Conservation (phyloP, 1,284 basidiomycete genomes). For the Trametes pubescens region DNA sequence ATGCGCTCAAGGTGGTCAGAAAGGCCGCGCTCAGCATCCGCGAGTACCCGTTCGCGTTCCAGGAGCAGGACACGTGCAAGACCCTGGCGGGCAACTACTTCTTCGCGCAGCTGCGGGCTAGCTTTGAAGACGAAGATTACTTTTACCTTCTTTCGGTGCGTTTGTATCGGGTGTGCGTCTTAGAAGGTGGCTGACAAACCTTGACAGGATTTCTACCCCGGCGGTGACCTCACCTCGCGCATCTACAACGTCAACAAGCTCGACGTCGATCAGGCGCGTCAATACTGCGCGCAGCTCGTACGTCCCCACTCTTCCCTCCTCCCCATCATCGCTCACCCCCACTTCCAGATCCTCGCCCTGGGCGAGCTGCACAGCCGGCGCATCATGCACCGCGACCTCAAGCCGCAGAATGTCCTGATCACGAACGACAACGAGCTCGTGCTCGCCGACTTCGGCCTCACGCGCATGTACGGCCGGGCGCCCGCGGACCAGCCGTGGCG, state of each 20-base stretch:
- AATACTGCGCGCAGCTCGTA: slow-evolving; percentile 38
- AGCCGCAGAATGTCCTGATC: slow-evolving; percentile 71
- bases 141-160: slow-evolving; percentile 39
- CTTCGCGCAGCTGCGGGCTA: slow-evolving; percentile 33
- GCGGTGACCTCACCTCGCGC: slow-evolving; percentile 32
- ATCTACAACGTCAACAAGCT: slow-evolving; percentile 24
- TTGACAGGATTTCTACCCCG: slow-evolving; percentile 33
- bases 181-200: not conserved
- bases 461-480: slow-evolving; percentile 57
- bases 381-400: slow-evolving; percentile 46
- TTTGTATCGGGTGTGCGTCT: not conserved
- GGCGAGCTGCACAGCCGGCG: slow-evolving; percentile 54
- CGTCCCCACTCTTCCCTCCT: slow-evolving; percentile 42
- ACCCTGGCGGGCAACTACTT: slow-evolving; percentile 25
- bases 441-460: slow-evolving; percentile 72
- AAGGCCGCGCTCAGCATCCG: slow-evolving; percentile 10
- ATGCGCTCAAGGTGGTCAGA: slow-evolving; percentile 23
- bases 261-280: slow-evolving; percentile 9
- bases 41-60: slow-evolving; percentile 20
- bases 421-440: slow-evolving; percentile 69
- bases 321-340: slow-evolving; percentile 38
- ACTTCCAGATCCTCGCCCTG: slow-evolving; percentile 40
- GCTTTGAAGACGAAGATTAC: slow-evolving; percentile 42
- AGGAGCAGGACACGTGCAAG: slow-evolving; percentile 29
- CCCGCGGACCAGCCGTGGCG: slow-evolving; percentile 23